Evolutionary conservation across 2,329 filamentous ascomycete genomes (phyloP).

Genomic region (Trichoderma asperellum): DNA sequence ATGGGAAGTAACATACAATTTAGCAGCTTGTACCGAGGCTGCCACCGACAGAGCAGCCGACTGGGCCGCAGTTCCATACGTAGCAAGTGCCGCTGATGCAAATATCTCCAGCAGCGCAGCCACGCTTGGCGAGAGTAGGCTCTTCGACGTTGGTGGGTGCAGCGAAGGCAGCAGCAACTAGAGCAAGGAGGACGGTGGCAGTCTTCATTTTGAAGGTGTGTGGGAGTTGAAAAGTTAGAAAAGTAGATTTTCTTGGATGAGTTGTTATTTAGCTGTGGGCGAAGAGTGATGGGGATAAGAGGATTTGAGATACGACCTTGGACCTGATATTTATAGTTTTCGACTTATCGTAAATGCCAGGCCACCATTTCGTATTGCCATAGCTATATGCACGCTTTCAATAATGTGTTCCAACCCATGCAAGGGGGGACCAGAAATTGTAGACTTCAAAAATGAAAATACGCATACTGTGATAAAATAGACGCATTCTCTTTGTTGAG

Average conservation of each 20-base stretch:
- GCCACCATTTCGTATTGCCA: not conserved
- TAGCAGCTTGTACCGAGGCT: constrained; percentile 1
- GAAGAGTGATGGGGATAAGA: not conserved
- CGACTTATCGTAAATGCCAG: not conserved
- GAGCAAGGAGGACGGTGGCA: constrained; percentile 3
- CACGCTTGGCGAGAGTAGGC: constrained; percentile 4
- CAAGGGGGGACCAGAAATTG: not conserved
- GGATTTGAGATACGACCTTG: not conserved
- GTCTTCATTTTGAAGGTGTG: constrained; percentile 3
- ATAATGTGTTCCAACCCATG: not conserved
- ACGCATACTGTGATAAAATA: not conserved
- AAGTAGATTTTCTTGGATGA: not conserved
- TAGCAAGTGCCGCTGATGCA: constrained; percentile 3
- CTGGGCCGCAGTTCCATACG: not conserved
- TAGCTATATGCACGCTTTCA: not conserved
- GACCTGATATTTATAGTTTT: not conserved
- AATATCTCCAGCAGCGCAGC: constrained; percentile 5
- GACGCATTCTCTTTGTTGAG: not conserved
- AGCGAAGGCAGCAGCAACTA: constrained; percentile 6
- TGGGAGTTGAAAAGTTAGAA: not conserved
- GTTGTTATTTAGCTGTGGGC: not conserved
- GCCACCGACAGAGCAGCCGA: not conserved
- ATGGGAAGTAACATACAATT: not conserved
- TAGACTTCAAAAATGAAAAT: not conserved
- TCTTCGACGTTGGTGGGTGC: not conserved